Evolutionary conservation across 1,139 yeast genomes (phyloP).

Genomic region (Lodderomyces oxycetoniae): DNA sequence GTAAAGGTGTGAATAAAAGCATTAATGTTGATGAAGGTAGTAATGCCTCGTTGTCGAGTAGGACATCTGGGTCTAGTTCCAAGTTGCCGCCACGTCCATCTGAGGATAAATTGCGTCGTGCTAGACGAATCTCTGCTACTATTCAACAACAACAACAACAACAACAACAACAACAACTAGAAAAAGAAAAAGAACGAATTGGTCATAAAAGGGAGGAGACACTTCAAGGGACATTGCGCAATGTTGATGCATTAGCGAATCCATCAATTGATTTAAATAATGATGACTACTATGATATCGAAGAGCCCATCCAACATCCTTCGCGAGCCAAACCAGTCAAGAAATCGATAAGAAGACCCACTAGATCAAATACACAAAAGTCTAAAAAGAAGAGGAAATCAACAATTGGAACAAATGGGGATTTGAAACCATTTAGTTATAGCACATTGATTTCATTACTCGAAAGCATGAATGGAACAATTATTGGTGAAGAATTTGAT

Average conservation of each 20-base stretch:
- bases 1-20: no score
- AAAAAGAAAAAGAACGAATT: no score
- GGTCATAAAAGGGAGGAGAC: background rate
- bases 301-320: conserved; percentile 29
- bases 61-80: no score
- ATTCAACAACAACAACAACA: conserved; percentile 8
- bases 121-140: conserved; percentile 27
- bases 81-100: conserved; percentile 42
- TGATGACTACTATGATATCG: conserved; percentile 39
- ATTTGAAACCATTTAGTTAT: conserved; percentile 51
- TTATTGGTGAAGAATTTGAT: conserved; percentile 67
- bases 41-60: no score
- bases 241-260: background rate
- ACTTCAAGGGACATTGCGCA: background rate
- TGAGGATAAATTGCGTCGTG: conserved; percentile 26
- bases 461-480: conserved; percentile 61
- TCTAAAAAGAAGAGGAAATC: conserved; percentile 11
- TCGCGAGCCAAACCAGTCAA: conserved; percentile 34
- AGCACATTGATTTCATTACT: conserved; percentile 54
- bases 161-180: background rate
- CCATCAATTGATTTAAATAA: conserved; percentile 14
- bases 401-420: conserved; percentile 4
- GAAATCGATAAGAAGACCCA: conserved; percentile 23
- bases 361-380: conserved; percentile 10
- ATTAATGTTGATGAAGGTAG: conserved; percentile 2